These are phyloP conservation scores for Coemansia sp. DNA, from an alignment of 192 early-diverging fungal species.

Conservation along the genomic window DNA sequence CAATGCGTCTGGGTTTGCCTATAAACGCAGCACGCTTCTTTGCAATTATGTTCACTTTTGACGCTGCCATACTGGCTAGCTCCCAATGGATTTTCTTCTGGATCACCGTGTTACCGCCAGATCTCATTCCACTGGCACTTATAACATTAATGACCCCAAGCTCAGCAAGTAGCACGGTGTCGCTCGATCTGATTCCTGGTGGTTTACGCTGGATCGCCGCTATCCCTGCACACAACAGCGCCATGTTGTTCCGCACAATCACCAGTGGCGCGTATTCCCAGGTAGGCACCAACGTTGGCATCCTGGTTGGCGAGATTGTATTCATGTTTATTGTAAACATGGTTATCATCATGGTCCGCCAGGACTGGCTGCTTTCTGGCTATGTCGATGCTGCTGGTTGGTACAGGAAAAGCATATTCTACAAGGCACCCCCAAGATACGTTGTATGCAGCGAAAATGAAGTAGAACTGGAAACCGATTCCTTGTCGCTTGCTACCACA, in stretches of 20 bases:
- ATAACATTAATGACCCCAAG: slow-evolving; percentile 3
- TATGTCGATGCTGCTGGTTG: slow-evolving; percentile 7
- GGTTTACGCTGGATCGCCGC: slow-evolving; percentile 8
- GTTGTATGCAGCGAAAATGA: neutral
- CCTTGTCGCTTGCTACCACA: neutral
- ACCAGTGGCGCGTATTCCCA: slow-evolving; percentile 6
- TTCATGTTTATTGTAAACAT: neutral
- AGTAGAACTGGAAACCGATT: too few species aligned
- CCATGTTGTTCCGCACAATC: slow-evolving; percentile 3
- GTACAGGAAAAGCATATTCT: slow-evolving; percentile 12
- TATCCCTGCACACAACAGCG: slow-evolving; percentile 7
- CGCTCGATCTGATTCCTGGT: slow-evolving; percentile 5
- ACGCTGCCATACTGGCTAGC: slow-evolving; percentile 5
- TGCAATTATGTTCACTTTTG: slow-evolving; percentile 1
- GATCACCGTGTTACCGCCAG: slow-evolving; percentile 11
- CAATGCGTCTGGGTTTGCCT: neutral
- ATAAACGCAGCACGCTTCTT: slow-evolving; percentile 10
- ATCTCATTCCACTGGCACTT: slow-evolving; percentile 8
- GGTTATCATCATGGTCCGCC: slow-evolving; percentile 2
- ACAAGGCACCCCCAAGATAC: neutral
- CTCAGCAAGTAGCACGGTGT: neutral
- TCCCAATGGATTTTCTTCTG: slow-evolving; percentile 20
- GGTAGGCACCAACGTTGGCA: slow-evolving; percentile 4
- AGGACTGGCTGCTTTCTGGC: slow-evolving; percentile 5
- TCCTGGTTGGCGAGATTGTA: slow-evolving; percentile 1